Evolutionary conservation across 441 rosid genomes (phyloP).

Genomic region (Omphalea diandra): DNA sequence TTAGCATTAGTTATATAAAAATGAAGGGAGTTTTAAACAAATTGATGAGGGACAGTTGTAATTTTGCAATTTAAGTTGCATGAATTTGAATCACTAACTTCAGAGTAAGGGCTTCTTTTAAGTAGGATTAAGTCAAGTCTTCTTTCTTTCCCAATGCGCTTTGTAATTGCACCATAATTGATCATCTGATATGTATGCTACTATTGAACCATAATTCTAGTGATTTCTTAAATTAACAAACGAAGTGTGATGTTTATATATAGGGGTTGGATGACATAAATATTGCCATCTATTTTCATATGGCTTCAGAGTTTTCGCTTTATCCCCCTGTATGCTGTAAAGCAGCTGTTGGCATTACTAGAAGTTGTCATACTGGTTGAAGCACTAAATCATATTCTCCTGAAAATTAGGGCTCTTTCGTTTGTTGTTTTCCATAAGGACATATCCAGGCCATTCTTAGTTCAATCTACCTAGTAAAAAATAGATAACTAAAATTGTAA

Average conservation of each 20-base stretch:
- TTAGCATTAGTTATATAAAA: too few species aligned
- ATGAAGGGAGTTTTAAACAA: too few species aligned
- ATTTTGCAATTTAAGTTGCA: too few species aligned
- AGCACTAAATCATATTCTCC: slow-evolving; percentile 71
- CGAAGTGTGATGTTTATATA: slow-evolving; percentile 23
- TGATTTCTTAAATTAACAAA: background rate
- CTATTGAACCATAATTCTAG: too few species aligned
- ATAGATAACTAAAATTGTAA: too few species aligned
- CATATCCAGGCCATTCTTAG: slow-evolving; percentile 14
- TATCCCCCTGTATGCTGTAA: slow-evolving; percentile 78
- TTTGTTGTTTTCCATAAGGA: slow-evolving; percentile 86
- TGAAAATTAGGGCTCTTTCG: slow-evolving; percentile 81
- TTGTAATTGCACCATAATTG: too few species aligned
- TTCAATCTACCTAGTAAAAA: slow-evolving; percentile 2
- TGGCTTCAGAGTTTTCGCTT: slow-evolving; percentile 56
- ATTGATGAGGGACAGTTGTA: too few species aligned
- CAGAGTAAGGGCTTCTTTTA: too few species aligned
- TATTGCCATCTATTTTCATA: slow-evolving; percentile 53
- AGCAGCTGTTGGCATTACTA: slow-evolving; percentile 76
- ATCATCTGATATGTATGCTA: too few species aligned
- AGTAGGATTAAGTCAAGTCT: too few species aligned
- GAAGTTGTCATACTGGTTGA: slow-evolving; percentile 68
- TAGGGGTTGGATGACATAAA: slow-evolving; percentile 73
- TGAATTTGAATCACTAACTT: too few species aligned
- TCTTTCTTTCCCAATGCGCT: too few species aligned